Evolutionary conservation across 352 stramenopile species (phyloP).

Genomic region (Phytophthora pluvialis): DNA sequence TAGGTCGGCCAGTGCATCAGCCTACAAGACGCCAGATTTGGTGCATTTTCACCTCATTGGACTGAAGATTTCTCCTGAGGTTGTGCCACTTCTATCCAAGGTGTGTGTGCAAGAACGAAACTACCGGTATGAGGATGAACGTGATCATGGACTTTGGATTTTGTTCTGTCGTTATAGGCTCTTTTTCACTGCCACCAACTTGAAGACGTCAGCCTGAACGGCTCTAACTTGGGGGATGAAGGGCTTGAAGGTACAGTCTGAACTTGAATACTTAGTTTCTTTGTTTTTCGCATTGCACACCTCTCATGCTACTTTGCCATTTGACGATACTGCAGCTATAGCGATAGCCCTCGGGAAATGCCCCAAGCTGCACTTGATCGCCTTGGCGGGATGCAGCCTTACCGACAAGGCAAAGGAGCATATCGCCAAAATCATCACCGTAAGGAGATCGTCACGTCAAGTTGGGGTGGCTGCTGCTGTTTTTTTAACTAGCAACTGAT

Average conservation of each 20-base stretch:
- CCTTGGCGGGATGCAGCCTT: slow-evolving; percentile 50
- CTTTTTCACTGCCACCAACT: slow-evolving; percentile 38
- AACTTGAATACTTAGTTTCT: neutral
- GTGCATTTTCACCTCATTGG: slow-evolving; percentile 47
- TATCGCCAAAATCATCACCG: slow-evolving; percentile 68
- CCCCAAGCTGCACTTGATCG: slow-evolving; percentile 47
- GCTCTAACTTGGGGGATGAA: slow-evolving; percentile 31
- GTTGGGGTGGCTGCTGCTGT: neutral
- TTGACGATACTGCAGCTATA: slow-evolving; percentile 29
- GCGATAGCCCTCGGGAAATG: slow-evolving; percentile 50
- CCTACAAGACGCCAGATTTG: slow-evolving; percentile 38
- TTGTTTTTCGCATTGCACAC: neutral
- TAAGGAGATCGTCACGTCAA: slow-evolving; percentile 18
- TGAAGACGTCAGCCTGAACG: slow-evolving; percentile 34
- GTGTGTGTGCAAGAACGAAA: slow-evolving; percentile 9
- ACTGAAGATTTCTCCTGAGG: slow-evolving; percentile 29
- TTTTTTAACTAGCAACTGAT: neutral
- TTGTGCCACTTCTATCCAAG: slow-evolving; percentile 39
- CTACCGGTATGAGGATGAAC: neutral
- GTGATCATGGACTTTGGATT: neutral
- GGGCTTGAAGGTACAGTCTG: slow-evolving; percentile 31
- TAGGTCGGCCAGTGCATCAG: slow-evolving; percentile 38
- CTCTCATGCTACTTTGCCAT: neutral
- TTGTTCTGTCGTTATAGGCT: slow-evolving; percentile 23
- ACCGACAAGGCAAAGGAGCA: slow-evolving; percentile 57